Conservation (phyloP, 352 stramenopile genomes). For the Phytophthora uliginosa region DNA sequence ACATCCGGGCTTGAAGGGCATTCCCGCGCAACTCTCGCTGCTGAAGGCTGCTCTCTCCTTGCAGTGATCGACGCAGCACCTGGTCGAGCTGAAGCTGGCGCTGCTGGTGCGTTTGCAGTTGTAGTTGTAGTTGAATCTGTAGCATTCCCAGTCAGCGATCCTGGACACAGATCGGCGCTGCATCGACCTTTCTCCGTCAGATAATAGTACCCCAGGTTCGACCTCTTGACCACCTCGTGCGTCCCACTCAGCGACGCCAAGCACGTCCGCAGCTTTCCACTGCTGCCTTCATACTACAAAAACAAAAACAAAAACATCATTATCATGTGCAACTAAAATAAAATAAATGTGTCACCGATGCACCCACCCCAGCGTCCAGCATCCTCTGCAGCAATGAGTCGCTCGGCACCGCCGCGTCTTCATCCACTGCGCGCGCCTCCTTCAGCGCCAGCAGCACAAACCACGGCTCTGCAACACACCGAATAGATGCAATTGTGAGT, state of each 20-base stretch:
- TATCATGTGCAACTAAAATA: background rate
- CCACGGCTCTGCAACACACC: conserved; percentile 70
- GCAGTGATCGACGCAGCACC: background rate
- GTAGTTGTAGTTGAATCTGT: background rate
- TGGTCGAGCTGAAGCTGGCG: background rate
- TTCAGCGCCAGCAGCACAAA: conserved; percentile 72
- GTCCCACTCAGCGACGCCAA: conserved; percentile 64
- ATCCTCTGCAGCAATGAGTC: conserved; percentile 63
- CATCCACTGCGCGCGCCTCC: conserved; percentile 44
- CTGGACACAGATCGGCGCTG: conserved; percentile 63
- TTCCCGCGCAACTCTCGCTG: conserved; percentile 6
- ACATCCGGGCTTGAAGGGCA: conserved; percentile 22
- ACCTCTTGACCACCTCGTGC: conserved; percentile 65
- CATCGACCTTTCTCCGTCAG: conserved; percentile 64
- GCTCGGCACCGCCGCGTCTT: conserved; percentile 46
- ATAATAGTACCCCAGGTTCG: conserved; percentile 51
- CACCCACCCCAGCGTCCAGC: conserved; percentile 52
- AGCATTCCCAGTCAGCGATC: conserved; percentile 15
- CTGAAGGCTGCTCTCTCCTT: background rate
- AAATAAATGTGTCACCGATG: background rate
- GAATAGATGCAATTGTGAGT: background rate
- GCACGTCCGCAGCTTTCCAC: conserved; percentile 64
- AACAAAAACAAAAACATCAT: background rate
- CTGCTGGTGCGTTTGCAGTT: background rate
- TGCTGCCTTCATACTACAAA: conserved; percentile 64